Evolutionary conservation across 2,329 filamentous ascomycete species (phyloP).

Genomic region (Botrytis squamosa): DNA sequence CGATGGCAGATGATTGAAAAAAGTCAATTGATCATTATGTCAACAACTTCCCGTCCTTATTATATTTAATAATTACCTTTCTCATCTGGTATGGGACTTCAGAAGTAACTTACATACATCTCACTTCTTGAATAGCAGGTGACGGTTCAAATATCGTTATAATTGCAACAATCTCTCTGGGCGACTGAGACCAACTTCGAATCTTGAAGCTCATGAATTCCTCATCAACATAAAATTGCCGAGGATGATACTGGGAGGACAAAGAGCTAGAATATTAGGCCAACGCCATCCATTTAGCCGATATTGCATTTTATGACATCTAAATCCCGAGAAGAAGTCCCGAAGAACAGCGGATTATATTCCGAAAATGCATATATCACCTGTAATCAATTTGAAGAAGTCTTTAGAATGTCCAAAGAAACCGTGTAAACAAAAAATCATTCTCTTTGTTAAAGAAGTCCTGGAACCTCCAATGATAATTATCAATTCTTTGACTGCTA

Average conservation of each 20-base stretch:
- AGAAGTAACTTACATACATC: not conserved
- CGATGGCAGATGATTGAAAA: not conserved
- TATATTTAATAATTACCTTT: not conserved
- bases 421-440: not conserved
- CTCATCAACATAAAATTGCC: not conserved
- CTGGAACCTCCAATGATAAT: not conserved
- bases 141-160: not conserved
- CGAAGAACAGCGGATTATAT: not conserved
- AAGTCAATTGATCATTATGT: not conserved
- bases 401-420: not conserved
- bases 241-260: not conserved
- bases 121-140: not conserved
- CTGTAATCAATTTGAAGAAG: not conserved
- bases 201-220: not conserved
- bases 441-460: not conserved
- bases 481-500: not conserved
- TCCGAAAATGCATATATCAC: not conserved
- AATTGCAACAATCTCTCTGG: not conserved
- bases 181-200: not conserved
- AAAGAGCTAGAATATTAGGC: not conserved
- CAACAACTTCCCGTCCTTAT: not conserved
- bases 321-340: not conserved
- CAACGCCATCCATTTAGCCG: not conserved
- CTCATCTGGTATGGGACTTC: not conserved
- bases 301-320: not conserved